Percentiles rank a stretch among this genome's conserved stretches.
Conservation (phyloP, 192 early-diverging fungal genomes). For the Cetraspora pellucida region DNA sequence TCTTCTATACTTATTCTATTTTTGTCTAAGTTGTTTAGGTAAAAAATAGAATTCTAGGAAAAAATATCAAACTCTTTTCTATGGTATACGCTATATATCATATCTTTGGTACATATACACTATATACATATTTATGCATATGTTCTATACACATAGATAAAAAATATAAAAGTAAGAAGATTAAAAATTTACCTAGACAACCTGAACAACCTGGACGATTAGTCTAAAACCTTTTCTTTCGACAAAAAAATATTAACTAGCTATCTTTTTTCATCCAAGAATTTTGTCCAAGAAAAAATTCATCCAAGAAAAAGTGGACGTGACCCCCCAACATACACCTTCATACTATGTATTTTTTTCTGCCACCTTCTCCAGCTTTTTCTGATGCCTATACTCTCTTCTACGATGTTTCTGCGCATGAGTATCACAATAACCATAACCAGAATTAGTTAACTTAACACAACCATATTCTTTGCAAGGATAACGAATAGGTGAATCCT, state of each 20-base stretch:
- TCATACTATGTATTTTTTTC: conserved; percentile 24
- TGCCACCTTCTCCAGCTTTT: conserved; percentile 17
- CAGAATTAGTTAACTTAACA: too few relatives aligned
- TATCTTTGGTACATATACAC: conserved; percentile 3
- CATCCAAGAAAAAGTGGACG: neutral
- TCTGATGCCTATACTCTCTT: too few relatives aligned
- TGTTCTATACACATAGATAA: conserved; percentile 14
- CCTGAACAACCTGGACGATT: conserved; percentile 28
- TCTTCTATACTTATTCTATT: conserved; percentile 33
- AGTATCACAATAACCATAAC: too few relatives aligned
- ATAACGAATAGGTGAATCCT: too few relatives aligned
- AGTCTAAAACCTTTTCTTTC: conserved; percentile 29
- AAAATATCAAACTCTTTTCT: conserved; percentile 30
- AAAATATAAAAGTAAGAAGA: conserved; percentile 27
- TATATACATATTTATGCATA: conserved; percentile 11
- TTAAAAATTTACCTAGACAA: conserved; percentile 33
- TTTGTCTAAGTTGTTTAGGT: conserved; percentile 27
- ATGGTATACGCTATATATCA: conserved; percentile 31
- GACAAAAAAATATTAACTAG: conserved; percentile 3
- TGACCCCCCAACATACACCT: neutral
- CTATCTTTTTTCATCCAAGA: conserved; percentile 25
- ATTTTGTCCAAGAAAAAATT: conserved; percentile 27
- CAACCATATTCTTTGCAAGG: too few relatives aligned
- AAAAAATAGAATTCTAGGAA: conserved; percentile 31
- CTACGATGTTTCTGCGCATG: too few relatives aligned